phyloP scores from a whole-genome alignment of 208 protist species.

The Phytomonas francai region DNA sequence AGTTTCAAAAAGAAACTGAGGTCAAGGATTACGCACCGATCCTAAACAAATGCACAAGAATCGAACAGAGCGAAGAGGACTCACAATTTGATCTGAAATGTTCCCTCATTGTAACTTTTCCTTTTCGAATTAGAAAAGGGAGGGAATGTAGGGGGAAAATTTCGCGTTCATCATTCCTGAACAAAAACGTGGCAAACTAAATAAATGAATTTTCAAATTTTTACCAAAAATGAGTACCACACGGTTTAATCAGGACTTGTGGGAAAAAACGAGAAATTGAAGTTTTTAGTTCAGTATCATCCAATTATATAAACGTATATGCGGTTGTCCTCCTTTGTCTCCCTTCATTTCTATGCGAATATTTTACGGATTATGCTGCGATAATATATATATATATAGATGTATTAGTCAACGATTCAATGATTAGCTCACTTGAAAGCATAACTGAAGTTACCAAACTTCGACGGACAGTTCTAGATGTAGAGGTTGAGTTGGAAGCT shows the following conservation, averaged over 20 bases:
- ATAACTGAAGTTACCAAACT: conserved; percentile 88
- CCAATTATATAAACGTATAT: neutral
- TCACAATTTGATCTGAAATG: conserved; percentile 1
- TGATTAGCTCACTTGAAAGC: conserved; percentile 81
- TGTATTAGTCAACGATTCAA: conserved; percentile 10
- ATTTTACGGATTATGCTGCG: neutral
- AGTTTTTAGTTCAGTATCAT: neutral
- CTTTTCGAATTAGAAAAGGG: neutral
- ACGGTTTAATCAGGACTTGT: neutral
- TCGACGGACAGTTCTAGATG: conserved; percentile 72
- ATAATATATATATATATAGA: conserved; percentile 2
- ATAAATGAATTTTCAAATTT: neutral
- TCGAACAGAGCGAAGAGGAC: neutral
- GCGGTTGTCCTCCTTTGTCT: neutral
- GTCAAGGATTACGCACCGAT: neutral
- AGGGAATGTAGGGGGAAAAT: neutral
- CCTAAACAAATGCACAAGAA: neutral
- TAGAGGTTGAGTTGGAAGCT: conserved; percentile 80
- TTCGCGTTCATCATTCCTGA: neutral
- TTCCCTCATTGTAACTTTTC: neutral
- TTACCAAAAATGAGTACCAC: neutral
- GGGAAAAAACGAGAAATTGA: neutral
- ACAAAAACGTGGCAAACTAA: neutral
- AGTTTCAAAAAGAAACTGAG: neutral
- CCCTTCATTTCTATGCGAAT: neutral